Conservation (phyloP, 495 filamentous ascomycete species). For the Immersiella caudata region DNA sequence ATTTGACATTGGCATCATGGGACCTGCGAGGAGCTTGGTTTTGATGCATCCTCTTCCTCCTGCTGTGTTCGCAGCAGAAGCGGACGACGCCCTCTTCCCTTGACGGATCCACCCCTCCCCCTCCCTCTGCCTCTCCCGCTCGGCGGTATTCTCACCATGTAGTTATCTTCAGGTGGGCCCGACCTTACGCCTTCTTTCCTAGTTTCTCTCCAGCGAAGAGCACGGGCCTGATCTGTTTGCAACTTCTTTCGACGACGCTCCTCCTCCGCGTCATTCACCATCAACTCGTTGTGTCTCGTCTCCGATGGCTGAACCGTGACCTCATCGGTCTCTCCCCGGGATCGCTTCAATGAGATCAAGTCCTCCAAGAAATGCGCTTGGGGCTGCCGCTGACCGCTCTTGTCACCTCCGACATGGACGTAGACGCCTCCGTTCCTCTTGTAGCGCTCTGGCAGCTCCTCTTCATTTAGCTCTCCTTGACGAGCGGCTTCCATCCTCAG, state of each 20-base stretch:
- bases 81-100: slow-evolving; percentile 19
- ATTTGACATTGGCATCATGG: not conserved
- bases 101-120: slow-evolving; percentile 11
- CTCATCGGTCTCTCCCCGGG: slow-evolving; percentile 57
- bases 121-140: slow-evolving; percentile 20
- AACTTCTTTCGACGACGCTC: slow-evolving; percentile 35
- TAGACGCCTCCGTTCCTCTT: slow-evolving; percentile 37
- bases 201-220: slow-evolving; percentile 31
- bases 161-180: slow-evolving; percentile 19
- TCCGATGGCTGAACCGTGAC: slow-evolving; percentile 52
- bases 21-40: not conserved
- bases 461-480: slow-evolving; percentile 20
- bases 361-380: slow-evolving; percentile 52
- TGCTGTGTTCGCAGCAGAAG: slow-evolving; percentile 1
- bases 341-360: slow-evolving; percentile 52
- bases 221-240: slow-evolving; percentile 30
- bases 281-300: slow-evolving; percentile 39
- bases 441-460: slow-evolving; percentile 38
- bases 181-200: slow-evolving; percentile 24
- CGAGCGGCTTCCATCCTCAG: slow-evolving; percentile 5
- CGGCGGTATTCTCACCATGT: slow-evolving; percentile 22
- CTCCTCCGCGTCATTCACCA: slow-evolving; percentile 37
- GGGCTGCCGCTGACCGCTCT: slow-evolving; percentile 41
- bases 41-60: not conserved
- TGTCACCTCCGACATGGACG: slow-evolving; percentile 40